Percentiles rank a stretch among this genome's conserved stretches.
phyloP scores from a whole-genome alignment of 148 eudicot genomes.

The Cornus kousa region DNA sequence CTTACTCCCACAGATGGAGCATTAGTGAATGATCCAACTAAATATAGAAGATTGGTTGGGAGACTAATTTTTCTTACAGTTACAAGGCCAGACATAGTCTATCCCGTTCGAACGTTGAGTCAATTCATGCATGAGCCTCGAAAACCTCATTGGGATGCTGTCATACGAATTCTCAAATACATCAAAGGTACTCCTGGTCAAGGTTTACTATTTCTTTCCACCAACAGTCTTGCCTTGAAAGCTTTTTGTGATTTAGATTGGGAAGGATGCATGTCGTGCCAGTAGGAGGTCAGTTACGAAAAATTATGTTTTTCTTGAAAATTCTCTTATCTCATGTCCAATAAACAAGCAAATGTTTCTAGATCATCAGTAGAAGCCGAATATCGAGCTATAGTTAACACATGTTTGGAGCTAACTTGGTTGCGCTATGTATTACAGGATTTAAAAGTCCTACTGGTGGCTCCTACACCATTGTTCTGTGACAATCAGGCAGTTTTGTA shows the following conservation, averaged over 20 bases:
- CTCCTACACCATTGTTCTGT: neutral
- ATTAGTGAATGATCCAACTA: constrained; percentile 10
- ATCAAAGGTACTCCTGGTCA: no score
- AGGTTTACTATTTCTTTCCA: no score
- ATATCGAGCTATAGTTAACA: constrained; percentile 1
- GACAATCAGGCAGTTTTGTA: neutral
- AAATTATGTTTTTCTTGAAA: neutral
- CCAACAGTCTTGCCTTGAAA: no score
- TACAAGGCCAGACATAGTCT: neutral
- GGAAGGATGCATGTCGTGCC: neutral
- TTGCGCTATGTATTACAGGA: neutral
- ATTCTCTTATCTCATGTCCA: constrained; percentile 2
- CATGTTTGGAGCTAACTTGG: constrained; percentile 4
- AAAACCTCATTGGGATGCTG: constrained; percentile 9
- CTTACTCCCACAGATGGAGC: neutral
- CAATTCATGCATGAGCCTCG: constrained; percentile 8
- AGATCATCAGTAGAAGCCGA: neutral
- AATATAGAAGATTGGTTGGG: constrained; percentile 10
- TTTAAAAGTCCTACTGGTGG: no score
- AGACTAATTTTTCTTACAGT: neutral
- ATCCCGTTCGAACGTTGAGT: neutral
- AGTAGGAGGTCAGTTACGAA: neutral
- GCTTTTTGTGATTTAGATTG: constrained; percentile 14
- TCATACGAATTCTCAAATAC: constrained; percentile 1
- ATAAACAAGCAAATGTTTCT: neutral